These are phyloP conservation scores for Pyrus bretschneideri DNA, from an alignment of 306 rosid species.

Conservation along the genomic window DNA sequence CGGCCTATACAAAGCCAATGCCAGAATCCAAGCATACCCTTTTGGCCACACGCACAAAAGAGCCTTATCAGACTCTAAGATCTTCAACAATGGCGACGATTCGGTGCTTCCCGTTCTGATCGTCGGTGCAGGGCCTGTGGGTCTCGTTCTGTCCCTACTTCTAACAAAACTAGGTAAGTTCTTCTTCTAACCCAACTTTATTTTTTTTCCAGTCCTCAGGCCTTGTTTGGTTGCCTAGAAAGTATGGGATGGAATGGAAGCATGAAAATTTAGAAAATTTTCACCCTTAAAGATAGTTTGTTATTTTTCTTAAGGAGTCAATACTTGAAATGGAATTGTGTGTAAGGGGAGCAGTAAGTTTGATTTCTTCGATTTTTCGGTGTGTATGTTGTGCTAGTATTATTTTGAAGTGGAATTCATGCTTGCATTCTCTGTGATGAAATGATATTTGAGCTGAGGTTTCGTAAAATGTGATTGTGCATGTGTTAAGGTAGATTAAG, in stretches of 20 bases:
- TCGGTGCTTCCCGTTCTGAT: constrained; percentile 69
- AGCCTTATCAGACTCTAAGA: constrained; percentile 40
- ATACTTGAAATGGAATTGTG: background rate
- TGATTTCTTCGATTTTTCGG: background rate
- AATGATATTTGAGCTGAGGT: background rate
- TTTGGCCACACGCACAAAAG: constrained; percentile 33
- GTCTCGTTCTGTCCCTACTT: constrained; percentile 80
- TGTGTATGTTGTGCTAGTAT: background rate
- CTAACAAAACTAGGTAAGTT: constrained; percentile 68
- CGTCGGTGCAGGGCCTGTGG: constrained; percentile 88
- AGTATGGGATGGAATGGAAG: background rate
- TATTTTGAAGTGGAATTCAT: background rate
- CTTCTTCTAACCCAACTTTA: background rate
- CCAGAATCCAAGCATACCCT: constrained; percentile 24
- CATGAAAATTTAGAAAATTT: background rate
- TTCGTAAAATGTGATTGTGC: background rate
- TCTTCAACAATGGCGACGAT: constrained; percentile 31
- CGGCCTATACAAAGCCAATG: constrained; percentile 21
- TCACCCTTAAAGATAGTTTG: background rate
- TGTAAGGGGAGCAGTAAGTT: background rate
- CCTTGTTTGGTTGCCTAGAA: background rate
- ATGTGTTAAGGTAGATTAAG: background rate
- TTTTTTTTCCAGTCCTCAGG: background rate
- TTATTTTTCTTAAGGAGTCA: background rate
- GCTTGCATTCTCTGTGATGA: background rate